phyloP scores from a whole-genome alignment of 1,139 yeast species.

The Diutina rugosa region DNA sequence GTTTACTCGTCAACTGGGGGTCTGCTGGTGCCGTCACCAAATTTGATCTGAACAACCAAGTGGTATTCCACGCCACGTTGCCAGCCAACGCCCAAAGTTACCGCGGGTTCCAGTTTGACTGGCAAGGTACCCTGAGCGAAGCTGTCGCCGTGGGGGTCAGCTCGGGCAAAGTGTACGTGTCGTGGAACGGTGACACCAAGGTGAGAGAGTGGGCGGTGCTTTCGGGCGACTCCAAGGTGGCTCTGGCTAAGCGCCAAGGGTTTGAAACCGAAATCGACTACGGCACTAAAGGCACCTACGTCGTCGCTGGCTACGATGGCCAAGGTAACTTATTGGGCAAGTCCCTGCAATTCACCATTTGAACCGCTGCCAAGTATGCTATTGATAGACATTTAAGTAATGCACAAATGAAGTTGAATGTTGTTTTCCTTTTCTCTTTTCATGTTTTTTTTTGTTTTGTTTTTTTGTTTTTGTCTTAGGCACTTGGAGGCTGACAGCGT shows the following conservation, averaged over 20 bases:
- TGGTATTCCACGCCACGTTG: constrained; percentile 18
- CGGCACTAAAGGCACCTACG: neutral
- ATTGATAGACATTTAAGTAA: no score
- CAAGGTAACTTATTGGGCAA: neutral
- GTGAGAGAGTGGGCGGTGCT: constrained; percentile 17
- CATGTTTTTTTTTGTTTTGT: no score
- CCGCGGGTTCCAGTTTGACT: constrained; percentile 22
- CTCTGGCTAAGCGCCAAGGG: neutral
- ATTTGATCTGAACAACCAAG: constrained; percentile 13
- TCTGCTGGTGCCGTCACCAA: constrained; percentile 26
- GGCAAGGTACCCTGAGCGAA: constrained; percentile 23
- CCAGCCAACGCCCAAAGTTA: constrained; percentile 18
- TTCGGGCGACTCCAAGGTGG: constrained; percentile 4
- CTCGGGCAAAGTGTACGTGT: constrained; percentile 13
- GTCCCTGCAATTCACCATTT: neutral
- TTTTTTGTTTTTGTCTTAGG: no score
- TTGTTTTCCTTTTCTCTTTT: no score
- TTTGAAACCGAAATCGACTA: neutral
- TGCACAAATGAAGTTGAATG: no score
- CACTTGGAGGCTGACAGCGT: no score
- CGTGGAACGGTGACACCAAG: constrained; percentile 28
- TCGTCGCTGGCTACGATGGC: neutral
- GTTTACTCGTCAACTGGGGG: constrained; percentile 27
- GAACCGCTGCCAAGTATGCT: no score
- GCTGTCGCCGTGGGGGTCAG: constrained; percentile 15